Evolutionary conservation across 805 yeast species (phyloP), one percentile per base, ranked within the genome.

Genomic region (Metschnikowia reukaufii): DNA sequence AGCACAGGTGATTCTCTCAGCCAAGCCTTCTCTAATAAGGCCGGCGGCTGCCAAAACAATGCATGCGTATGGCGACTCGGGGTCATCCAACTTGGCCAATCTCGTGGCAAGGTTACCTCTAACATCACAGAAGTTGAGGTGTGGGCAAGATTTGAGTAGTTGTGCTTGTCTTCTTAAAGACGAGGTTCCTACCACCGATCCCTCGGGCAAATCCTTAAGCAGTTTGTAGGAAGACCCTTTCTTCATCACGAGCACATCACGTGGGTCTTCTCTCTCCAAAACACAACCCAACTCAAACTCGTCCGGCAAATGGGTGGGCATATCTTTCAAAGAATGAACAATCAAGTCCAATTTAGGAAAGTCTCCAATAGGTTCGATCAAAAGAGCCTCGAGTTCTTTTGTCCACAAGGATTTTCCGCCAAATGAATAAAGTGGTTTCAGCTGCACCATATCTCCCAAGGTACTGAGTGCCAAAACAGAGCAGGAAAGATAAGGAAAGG

Each of bases 351-450:
- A 73, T 66, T 82, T 76, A 44, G 86, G 83, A 56, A 74, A 82
- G 39, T 68, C 72, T 23, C 85, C 91, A 20, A 82, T 75, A 38
- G 77, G 73, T 51, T 78, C 78, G 54, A 86, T 76, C 33, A 92
- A 70, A 40, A 90, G 70, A 19, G 83, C 83, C 67, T 94, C 99
- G 47, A 94, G 74, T 67, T 94, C 99, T 62, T 88, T 87, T 2
- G 99, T 94, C 99, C 99, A 94, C 19, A 94, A 66, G 0, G 97
- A 82, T 65, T 94, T 94, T 20, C 99, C 99, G 36, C 97, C 98
- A 68, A 94, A 94, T 4, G 96, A 81, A 66, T 92, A 94, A 41
- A 94, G 73, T 6, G 99, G 97, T 62, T 82, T 84, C 61, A 77
- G 79, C 62, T 83, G 94, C 25, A 86, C 84, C 61, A 88, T 86